Conservation (phyloP, 78 protist species). For the Trichosphaerium sp. region DNA sequence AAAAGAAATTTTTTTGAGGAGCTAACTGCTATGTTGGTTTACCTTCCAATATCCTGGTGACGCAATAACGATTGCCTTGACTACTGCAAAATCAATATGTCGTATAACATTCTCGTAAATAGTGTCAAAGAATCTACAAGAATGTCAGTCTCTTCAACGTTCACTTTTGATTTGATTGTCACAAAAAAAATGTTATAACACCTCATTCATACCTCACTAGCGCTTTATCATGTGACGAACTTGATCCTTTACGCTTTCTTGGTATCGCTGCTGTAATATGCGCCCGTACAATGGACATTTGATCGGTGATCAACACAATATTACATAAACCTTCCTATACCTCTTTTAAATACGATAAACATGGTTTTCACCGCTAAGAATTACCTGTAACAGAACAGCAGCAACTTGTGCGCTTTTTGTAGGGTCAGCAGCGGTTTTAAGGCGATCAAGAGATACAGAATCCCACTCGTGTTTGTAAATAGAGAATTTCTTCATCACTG, state of each 20-base stretch:
- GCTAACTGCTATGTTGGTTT: too few species aligned
- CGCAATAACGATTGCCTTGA: constrained; percentile 75
- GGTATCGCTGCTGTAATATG: constrained; percentile 55
- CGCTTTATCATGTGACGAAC: constrained; percentile 41
- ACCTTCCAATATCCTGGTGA: constrained; percentile 66
- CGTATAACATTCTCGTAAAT: constrained; percentile 47
- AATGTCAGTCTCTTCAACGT: too few species aligned
- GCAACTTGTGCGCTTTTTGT: constrained; percentile 69
- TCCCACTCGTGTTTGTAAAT: constrained; percentile 70
- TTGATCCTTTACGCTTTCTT: constrained; percentile 36
- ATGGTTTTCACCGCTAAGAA: not conserved
- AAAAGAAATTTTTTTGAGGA: too few species aligned
- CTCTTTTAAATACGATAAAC: not conserved
- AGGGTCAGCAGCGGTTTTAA: constrained; percentile 50
- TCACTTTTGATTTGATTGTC: too few species aligned
- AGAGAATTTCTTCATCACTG: constrained; percentile 42
- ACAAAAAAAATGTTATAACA: too few species aligned
- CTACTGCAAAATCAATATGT: constrained; percentile 62
- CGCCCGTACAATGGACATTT: constrained; percentile 64
- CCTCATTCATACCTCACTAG: too few species aligned
- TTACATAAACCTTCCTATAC: constrained; percentile 47
- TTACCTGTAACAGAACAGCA: constrained; percentile 35
- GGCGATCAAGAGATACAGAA: constrained; percentile 39
- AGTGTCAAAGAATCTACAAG: constrained; percentile 59
- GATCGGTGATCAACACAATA: constrained; percentile 62